Evolutionary conservation across 2,329 filamentous ascomycete genomes (phyloP), one percentile per base, ranked within the genome.

Genomic region (Dactylellina haptotyla): DNA sequence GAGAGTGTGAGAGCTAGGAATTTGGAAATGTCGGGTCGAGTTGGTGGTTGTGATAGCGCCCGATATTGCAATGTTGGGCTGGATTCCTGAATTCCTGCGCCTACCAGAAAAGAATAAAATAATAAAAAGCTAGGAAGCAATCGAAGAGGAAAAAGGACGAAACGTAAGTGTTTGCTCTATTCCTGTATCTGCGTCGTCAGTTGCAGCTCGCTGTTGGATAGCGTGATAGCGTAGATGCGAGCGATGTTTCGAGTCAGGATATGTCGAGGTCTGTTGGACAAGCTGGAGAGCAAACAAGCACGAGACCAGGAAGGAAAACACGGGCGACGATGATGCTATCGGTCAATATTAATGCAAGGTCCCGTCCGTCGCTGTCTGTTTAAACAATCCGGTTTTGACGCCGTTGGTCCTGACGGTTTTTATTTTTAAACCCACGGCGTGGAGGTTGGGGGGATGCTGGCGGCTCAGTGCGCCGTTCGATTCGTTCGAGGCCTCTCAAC

Each of bases 401-500:
- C 63, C 53, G 53, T 16, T 59, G 45, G 12, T 26, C 16, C 25
- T 26, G 8, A 37, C 50, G n/a, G 23, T 23, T 61, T 73, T 48
- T 65, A 61, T 54, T 62, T 72, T 54, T 25, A 34, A 54, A 61
- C 6, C 32, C 41, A 3, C 34, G 39, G 39, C 28, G 28, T 23
- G 32, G 41, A 57, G 59, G 59, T 54, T 59, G 51, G 66, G 30
- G 18, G 25, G 26, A 6, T 8, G 57, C 18, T 28, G 69, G 69
- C 69, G 69, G 69, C 34, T 73, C 69, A 73, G 69, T 56, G 50
- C 39, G 25, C 39, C 61, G 51, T 73, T 66, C 69, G 61, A 73
- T 73, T 73, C 61, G 69, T 72, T 51, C 67, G 9, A 53, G 56
- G 54, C 64, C 37, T 37, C 25, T 26, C 41, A 25, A 59, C 6